Conservation (phyloP, 2,329 filamentous ascomycete genomes). For the Fusarium sp. region DNA sequence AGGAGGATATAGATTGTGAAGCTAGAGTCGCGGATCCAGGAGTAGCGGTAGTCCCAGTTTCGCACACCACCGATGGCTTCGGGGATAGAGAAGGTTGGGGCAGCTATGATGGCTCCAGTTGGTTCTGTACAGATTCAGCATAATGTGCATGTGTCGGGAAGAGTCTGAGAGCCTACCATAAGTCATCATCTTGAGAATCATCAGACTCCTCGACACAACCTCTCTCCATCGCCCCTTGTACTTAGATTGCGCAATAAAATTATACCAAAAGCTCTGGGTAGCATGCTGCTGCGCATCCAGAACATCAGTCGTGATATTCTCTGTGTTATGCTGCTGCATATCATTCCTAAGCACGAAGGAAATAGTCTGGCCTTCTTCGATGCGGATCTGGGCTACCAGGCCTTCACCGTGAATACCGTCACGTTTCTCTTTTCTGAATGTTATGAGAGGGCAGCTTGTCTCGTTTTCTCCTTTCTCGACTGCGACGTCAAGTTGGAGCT, state of each 20-base stretch:
- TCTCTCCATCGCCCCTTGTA: slow-evolving; percentile 80
- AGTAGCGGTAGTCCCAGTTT: slow-evolving; percentile 81
- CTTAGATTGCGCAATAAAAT: slow-evolving; percentile 76
- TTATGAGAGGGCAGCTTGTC: slow-evolving; percentile 61
- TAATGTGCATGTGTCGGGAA: rapidly evolving
- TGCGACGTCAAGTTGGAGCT: slow-evolving; percentile 75
- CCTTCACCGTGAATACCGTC: slow-evolving; percentile 69
- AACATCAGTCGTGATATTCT: slow-evolving; percentile 66
- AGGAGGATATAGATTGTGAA: slow-evolving; percentile 84
- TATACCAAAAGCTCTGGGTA: slow-evolving; percentile 77
- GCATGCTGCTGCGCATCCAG: slow-evolving; percentile 73
- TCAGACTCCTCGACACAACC: slow-evolving; percentile 75
- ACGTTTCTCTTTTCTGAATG: slow-evolving; percentile 65
- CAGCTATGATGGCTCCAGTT: slow-evolving; percentile 80
- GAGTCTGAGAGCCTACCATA: slow-evolving; percentile 55
- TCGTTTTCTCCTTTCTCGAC: slow-evolving; percentile 65
- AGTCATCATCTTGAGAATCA: slow-evolving; percentile 80
- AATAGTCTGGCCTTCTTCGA: slow-evolving; percentile 74
- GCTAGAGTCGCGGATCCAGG: slow-evolving; percentile 80
- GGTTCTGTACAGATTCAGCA: slow-evolving; percentile 62
- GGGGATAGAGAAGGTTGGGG: slow-evolving; percentile 81
- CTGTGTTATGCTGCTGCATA: slow-evolving; percentile 65
- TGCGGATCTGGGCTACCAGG: slow-evolving; percentile 67
- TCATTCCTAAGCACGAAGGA: slow-evolving; percentile 77
- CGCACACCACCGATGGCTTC: slow-evolving; percentile 76